Evolutionary conservation across 495 filamentous ascomycete species (phyloP).

Genomic region (Aspergillus cavernicola): DNA sequence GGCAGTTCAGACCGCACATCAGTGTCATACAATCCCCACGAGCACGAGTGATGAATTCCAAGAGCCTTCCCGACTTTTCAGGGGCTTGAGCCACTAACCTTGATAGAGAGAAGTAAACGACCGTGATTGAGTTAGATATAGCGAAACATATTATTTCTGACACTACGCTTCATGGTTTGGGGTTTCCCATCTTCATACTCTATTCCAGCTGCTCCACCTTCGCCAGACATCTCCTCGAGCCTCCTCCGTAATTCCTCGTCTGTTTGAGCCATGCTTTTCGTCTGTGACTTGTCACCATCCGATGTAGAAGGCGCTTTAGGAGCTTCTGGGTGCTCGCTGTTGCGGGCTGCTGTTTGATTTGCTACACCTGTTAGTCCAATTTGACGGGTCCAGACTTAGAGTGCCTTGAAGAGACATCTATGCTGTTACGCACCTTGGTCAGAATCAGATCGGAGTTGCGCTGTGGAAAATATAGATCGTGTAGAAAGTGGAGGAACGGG

Average conservation of each 20-base stretch:
- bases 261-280: constrained; percentile 55
- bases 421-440: neutral
- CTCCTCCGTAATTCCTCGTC: constrained; percentile 67
- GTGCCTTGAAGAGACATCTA: neutral
- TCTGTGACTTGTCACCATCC: constrained; percentile 6
- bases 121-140: constrained; percentile 43
- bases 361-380: neutral
- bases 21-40: neutral
- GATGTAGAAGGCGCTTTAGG: neutral
- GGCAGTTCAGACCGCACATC: neutral
- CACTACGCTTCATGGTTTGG: constrained; percentile 71
- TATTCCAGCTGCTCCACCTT: constrained; percentile 72
- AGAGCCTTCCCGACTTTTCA: neutral
- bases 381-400: neutral
- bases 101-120: neutral
- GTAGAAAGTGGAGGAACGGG: neutral
- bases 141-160: constrained; percentile 76
- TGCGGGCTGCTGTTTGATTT: neutral
- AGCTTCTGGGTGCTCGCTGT: neutral
- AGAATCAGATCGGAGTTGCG: neutral
- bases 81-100: neutral
- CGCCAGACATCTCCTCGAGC: constrained; percentile 66
- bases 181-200: constrained; percentile 77
- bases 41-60: neutral
- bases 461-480: constrained; percentile 8